Base-by-base conservation (phyloP, 2,329 filamentous ascomycete species). In the Alternaria sp. region DNA sequence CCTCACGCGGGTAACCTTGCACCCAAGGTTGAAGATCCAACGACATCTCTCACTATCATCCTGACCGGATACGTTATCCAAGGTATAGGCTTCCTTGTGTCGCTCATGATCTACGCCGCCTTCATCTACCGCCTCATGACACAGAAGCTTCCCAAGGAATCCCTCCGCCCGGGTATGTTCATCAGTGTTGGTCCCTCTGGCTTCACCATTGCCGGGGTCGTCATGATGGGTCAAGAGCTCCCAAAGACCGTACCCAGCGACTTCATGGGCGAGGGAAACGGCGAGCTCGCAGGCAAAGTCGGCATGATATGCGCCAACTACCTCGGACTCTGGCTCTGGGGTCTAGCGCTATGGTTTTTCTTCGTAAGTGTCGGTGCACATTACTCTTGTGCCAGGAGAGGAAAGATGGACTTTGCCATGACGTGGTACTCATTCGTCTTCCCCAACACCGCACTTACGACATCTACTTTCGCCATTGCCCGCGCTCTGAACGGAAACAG, bases 101-200 rank as follows among this genome's bases (percentile, higher is more conserved):
- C 84, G 0, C 84, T 94, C 58, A 93, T 93, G 88, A 90, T 96
- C 26, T 93, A 92, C 62, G 86, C 90, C 1, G 90, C 92, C 49
- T 95, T 93, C 72, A 86, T 96, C 49, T 95, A 95, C 73, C 86
- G 92, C 29, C 83, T 96, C 28, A 95, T 95, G 91, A 94, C 91
- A 0, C 90, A 94, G 71, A 95, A 95, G 69, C 81, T 96, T 0
- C 92, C 92, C 0, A 84, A 86, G 54, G 91, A 94, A 70, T 87
- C 85, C 40, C 84, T 92, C 21, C 85, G 91, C 10, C 92, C 92
- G 0, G 91, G 90, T 69, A 92, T 96, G 87, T 95, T 95, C 73
- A 92, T 95, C 60, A 90, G 86, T 1, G 90, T 95, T 28, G 91
- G 92, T 33, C 91, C 92, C 0, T 88, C 85, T 49, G 90, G 86